Conservation (phyloP, 352 stramenopile genomes). For the Pythium sp. region DNA sequence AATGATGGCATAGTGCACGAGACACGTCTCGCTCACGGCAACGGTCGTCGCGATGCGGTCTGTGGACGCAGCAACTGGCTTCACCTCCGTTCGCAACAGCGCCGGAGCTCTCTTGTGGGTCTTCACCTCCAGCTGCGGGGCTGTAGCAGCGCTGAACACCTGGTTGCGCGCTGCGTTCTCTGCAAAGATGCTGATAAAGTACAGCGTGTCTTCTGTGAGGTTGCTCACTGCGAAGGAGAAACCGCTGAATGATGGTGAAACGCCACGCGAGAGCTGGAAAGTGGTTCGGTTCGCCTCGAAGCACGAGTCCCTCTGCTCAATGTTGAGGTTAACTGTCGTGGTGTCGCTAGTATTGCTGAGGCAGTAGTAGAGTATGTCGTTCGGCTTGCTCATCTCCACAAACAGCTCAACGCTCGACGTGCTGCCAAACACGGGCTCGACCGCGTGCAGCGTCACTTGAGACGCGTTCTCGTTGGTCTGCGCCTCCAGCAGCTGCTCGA, state of each 20-base stretch:
- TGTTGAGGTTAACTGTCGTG: background rate
- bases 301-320: conserved; percentile 5
- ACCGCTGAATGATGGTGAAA: conserved; percentile 4
- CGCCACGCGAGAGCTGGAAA: conserved; percentile 23
- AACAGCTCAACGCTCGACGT: conserved; percentile 36
- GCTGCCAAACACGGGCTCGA: conserved; percentile 33
- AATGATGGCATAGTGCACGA: conserved; percentile 49
- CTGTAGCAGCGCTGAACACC: conserved; percentile 39
- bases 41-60: conserved; percentile 30
- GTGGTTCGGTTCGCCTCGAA: conserved; percentile 29
- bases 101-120: conserved; percentile 46
- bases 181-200: conserved; percentile 45
- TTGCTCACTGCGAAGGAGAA: conserved; percentile 49
- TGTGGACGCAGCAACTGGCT: conserved; percentile 31
- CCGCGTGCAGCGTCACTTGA: conserved; percentile 31
- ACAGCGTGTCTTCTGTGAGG: conserved; percentile 49
- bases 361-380: conserved; percentile 54
- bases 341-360: conserved; percentile 10
- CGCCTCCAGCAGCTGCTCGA: conserved; percentile 40
- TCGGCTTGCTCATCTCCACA: conserved; percentile 53
- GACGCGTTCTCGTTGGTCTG: conserved; percentile 69
- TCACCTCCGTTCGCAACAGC: conserved; percentile 19
- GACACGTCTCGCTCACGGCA: conserved; percentile 24
- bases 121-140: conserved; percentile 18
- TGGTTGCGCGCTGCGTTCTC: conserved; percentile 54